Evolutionary conservation across 192 early-diverging fungal genomes (phyloP), one percentile per base, ranked within the genome.

Genomic region (Gigaspora rosea): DNA sequence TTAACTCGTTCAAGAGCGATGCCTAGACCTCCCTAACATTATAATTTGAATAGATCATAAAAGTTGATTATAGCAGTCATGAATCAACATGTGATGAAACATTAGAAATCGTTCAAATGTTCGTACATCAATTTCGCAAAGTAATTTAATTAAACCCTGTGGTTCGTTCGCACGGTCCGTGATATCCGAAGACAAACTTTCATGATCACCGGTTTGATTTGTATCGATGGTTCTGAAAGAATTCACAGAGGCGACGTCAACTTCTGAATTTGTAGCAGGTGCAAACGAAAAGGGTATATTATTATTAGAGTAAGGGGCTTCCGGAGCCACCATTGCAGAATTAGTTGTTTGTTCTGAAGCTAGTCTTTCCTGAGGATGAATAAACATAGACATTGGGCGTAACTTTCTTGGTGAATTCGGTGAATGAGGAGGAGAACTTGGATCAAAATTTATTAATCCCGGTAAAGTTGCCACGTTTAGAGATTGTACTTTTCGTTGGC

Each of bases 1-100:
- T 92, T 94, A 58, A 92, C 88, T 66, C 89, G 87, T 57, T 92
- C 90, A 32, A 94, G 79, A 47, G 94, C 80, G 49, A 89, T 80
- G 16, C 83, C 80, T 46, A 94, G 82, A 33, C 93, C 93, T 63
- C 86, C 86, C 93, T 94, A 73, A 6, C 41, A 67, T 32, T 27
- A 71, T 27, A 27, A 1, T 27, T 27, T 27, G 27, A 27, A 27
- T 27, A 27, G 27, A 27, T 27, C 27, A 27, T 27, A 27, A 27
- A 27, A 27, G 27, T 27, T 27, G 27, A 1, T 27, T 27, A 27
- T 27, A 1, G 27, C 27, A 27, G 27, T 27, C 27, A 27, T 27
- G 27, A 27, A 27, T 27, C 27, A 27, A 27, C 27, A 27, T 27
- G 27, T 27, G 27, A 27, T 27, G 27, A 27, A 27, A 27, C 27